Base-by-base conservation (phyloP, 768 basidiomycete species). In the Trametopsis cervina region DNA sequence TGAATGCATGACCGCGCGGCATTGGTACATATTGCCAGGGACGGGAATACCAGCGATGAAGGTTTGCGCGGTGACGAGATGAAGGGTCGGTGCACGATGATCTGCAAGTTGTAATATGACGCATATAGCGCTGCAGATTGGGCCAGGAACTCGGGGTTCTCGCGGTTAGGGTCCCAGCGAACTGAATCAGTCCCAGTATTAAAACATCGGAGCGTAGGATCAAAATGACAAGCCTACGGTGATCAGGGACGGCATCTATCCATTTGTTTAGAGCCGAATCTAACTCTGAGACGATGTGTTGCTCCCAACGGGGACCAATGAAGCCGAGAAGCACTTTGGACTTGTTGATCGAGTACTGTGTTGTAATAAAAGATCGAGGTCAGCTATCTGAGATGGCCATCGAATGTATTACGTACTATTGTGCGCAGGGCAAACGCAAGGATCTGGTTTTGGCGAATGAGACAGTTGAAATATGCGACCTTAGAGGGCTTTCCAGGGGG, bases 251-350 rank as follows among this genome's bases (percentile, higher is more conserved):
- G 6, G 73, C 71, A 42, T 83, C 78, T 10, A 76, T 64, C 87
- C 89, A 93, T 49, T 82, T 76, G 50, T 80, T 79, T 56, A 92
- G 70, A 0, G 81, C 81, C 4, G 73, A 70, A 57, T 84, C 83
- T 26, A 91, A 67, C 48, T 86, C 81, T 13, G 77, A 71, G 13
- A 89, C 69, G 24, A 85, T 75, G 38, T 80, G 72, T 41, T 74
- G 74, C 40, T 72, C 69, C 72, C 77, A 79, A 47, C 74, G 70
- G 47, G 71, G 66, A 23, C 74, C 71, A 37, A 76, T 71, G 50
- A 76, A 65, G 27, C 77, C 80, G 21, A 73, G 62, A 29, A 77
- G 66, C 15, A 78, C 63, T 54, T 80, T 79, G 18, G 76, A 70
- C 61, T 77, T 81, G 64, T 87, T 78, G 53, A 87, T 77, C 7